These are phyloP conservation scores for Conidiobolus incongruus DNA, from an alignment of 371 early-diverging fungal genomes.

Conservation along the genomic window DNA sequence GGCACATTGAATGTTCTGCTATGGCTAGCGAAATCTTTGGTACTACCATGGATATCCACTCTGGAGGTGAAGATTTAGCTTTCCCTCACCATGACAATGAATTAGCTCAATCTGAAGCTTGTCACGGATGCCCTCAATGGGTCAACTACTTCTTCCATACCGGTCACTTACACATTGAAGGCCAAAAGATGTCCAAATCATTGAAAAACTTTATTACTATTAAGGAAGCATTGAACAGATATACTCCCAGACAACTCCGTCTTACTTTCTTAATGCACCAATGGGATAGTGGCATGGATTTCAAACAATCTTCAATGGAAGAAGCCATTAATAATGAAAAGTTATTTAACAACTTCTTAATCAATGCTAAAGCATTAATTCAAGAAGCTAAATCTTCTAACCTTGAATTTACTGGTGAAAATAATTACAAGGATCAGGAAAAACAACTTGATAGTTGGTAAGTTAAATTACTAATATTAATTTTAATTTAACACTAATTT, in stretches of 20 bases:
- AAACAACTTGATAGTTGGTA: conserved; percentile 26
- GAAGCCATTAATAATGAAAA: conserved; percentile 72
- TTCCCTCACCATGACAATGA: conserved; percentile 99
- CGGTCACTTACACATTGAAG: conserved; percentile 97
- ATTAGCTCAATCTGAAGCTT: conserved; percentile 93
- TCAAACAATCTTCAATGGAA: conserved; percentile 53
- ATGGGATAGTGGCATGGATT: conserved; percentile 87
- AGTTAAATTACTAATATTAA: not conserved
- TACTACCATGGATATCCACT: conserved; percentile 88
- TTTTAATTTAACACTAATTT: too few species aligned
- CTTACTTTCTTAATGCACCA: conserved; percentile 81
- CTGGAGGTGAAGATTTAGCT: conserved; percentile 95
- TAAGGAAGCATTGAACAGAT: conserved; percentile 65
- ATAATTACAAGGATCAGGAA: conserved; percentile 49
- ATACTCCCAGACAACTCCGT: conserved; percentile 78
- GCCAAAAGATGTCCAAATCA: conserved; percentile 98
- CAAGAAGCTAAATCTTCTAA: conserved; percentile 24
- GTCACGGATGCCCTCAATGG: conserved; percentile 83
- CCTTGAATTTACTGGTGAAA: conserved; percentile 26
- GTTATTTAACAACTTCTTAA: conserved; percentile 65
- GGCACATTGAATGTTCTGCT: conserved; percentile 99
- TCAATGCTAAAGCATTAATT: conserved; percentile 48
- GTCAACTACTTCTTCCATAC: conserved; percentile 97
- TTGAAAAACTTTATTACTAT: conserved; percentile 98
- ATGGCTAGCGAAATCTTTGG: conserved; percentile 96